A percentile compares a stretch with the other conserved stretches of the same genome.
phyloP scores from a whole-genome alignment of 2,329 filamentous ascomycete genomes.

The Fusarium sarcochroum region DNA sequence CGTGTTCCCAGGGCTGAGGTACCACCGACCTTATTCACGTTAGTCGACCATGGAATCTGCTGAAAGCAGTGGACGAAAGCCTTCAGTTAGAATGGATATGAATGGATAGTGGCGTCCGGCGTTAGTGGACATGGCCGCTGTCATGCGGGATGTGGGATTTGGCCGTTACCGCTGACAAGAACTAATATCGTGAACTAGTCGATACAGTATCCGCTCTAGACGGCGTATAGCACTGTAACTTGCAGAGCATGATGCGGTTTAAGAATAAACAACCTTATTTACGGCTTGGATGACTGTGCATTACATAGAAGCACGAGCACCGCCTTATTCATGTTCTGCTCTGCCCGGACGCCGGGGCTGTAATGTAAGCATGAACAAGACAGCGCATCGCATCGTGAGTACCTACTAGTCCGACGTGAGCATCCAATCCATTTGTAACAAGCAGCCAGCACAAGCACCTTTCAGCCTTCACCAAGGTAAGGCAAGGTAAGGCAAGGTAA shows the following conservation, averaged over 20 bases:
- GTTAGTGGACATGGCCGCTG: slow-evolving; percentile 20
- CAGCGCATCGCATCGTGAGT: slow-evolving; percentile 13
- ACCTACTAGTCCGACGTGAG: slow-evolving; percentile 9
- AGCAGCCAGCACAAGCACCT: not conserved
- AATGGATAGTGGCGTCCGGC: slow-evolving; percentile 20
- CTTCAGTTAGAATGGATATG: slow-evolving; percentile 7
- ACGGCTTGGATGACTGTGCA: slow-evolving; percentile 1
- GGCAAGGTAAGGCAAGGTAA: no score
- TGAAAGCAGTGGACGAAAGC: slow-evolving; percentile 16
- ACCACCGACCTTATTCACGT: slow-evolving; percentile 11
- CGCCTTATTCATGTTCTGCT: not conserved
- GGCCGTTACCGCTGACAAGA: slow-evolving; percentile 27
- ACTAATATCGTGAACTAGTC: slow-evolving; percentile 6
- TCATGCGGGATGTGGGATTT: slow-evolving; percentile 16
- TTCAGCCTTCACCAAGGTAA: no score
- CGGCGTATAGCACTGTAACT: not conserved
- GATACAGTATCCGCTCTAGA: slow-evolving; percentile 11
- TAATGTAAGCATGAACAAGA: slow-evolving; percentile 19
- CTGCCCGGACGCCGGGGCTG: slow-evolving; percentile 1
- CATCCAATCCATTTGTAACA: slow-evolving; percentile 18
- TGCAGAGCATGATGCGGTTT: slow-evolving; percentile 1
- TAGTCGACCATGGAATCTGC: slow-evolving; percentile 7
- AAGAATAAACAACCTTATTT: slow-evolving; percentile 4
- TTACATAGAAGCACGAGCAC: not conserved
- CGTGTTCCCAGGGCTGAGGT: slow-evolving; percentile 39